These are phyloP conservation scores for Mycosarcoma mackinlayi DNA, from an alignment of 1,284 basidiomycete species.

Conservation along the genomic window DNA sequence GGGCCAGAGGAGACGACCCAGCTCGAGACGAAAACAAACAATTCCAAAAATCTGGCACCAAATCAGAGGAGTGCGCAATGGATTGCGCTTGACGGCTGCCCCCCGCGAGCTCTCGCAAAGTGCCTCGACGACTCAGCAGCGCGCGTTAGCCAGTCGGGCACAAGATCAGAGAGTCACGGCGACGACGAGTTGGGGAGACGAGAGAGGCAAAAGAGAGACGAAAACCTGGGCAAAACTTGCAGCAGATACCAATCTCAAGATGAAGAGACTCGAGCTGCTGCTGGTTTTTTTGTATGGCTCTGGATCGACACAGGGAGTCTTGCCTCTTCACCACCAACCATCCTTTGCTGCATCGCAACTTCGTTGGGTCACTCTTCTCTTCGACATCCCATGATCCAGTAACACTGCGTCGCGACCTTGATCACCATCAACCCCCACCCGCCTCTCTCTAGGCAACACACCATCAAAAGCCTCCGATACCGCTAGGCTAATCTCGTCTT, in stretches of 20 bases:
- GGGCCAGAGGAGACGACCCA: conserved; percentile 14
- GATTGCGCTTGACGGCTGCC: too few species aligned
- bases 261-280: too few species aligned
- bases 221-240: conserved; percentile 1
- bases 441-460: conserved; percentile 23
- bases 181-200: neutral
- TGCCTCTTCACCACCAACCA: conserved; percentile 32
- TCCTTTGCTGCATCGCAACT: neutral
- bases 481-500: conserved; percentile 40
- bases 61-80: conserved; percentile 1
- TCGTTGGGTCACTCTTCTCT: conserved; percentile 15
- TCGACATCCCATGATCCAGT: conserved; percentile 15
- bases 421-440: conserved; percentile 1
- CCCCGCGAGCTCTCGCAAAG: neutral
- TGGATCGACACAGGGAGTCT: neutral
- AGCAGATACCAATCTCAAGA: too few species aligned
- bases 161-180: neutral
- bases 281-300: too few species aligned
- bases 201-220: too few species aligned
- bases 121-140: conserved; percentile 8
- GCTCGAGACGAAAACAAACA: neutral
- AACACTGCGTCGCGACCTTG: neutral
- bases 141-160: conserved; percentile 3
- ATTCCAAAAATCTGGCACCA: conserved; percentile 5
- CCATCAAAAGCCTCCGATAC: conserved; percentile 49